These are phyloP conservation scores for Aegilops bicornis DNA, from an alignment of 176 grass and related monocot genomes.

Conservation along the genomic window DNA sequence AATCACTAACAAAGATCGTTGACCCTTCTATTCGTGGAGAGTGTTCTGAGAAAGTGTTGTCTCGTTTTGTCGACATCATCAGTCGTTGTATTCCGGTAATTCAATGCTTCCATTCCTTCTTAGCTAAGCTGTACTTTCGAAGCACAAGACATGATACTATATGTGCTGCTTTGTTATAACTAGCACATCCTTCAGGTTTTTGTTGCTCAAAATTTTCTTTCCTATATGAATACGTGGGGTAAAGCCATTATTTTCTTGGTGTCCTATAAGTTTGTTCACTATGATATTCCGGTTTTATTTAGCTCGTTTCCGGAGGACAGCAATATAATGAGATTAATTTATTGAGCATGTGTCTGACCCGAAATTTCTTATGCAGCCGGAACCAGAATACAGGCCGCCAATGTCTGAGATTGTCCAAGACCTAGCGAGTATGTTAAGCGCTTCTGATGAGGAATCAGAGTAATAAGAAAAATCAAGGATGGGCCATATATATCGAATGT, in stretches of 20 bases:
- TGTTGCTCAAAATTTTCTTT: conserved; percentile 11
- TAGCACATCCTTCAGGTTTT: conserved; percentile 9
- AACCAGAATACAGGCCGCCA: conserved; percentile 61
- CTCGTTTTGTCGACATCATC: conserved; percentile 81
- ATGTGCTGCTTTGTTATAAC: conserved; percentile 21
- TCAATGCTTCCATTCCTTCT: conserved; percentile 5
- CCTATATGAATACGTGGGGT: not conserved
- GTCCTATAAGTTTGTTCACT: not conserved
- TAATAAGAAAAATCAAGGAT: conserved; percentile 26
- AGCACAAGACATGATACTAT: not conserved
- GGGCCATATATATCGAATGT: conserved; percentile 3
- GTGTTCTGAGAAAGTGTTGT: conserved; percentile 56
- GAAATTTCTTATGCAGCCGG: conserved; percentile 51
- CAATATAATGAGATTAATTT: not conserved
- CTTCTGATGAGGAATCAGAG: conserved; percentile 34
- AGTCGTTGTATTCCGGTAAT: conserved; percentile 72
- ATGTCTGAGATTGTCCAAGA: conserved; percentile 81
- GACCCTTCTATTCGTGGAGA: conserved; percentile 58
- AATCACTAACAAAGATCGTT: conserved; percentile 68
- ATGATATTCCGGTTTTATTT: not conserved
- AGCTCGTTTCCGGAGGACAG: not conserved
- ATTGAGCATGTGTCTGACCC: conserved; percentile 20
- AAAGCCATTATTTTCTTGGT: conserved; percentile 7
- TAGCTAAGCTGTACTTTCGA: conserved; percentile 4
- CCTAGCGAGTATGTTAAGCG: conserved; percentile 41